Percentiles rank a stretch among this genome's conserved stretches.
Evolutionary conservation across 2,329 filamentous ascomycete species (phyloP).

Genomic region (Xylariaceae sp.): DNA sequence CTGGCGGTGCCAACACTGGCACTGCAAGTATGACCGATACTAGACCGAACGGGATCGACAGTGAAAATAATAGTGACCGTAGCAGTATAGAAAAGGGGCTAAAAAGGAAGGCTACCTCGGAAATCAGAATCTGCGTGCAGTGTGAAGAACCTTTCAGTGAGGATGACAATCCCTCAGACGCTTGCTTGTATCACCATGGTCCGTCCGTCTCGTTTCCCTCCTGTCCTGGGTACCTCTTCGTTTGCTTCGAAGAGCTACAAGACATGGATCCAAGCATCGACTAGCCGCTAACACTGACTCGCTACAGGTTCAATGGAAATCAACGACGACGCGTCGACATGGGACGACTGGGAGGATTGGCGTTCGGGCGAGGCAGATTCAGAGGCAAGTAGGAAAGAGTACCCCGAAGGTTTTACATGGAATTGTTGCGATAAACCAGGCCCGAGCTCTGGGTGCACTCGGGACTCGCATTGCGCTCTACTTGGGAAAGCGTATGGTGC

Average conservation of each 20-base stretch:
- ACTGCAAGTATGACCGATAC: background rate
- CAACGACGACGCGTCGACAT: background rate
- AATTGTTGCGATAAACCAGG: conserved; percentile 1
- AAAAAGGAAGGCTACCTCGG: conserved; percentile 3
- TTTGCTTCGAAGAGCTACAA: too few species aligned
- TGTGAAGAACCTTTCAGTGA: conserved; percentile 11
- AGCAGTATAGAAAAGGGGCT: background rate
- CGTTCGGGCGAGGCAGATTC: background rate
- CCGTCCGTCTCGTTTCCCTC: too few species aligned
- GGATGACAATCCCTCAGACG: conserved; percentile 1
- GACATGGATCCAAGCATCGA: too few species aligned
- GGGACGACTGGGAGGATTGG: conserved; percentile 5
- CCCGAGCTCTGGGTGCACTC: background rate
- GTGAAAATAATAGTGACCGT: background rate
- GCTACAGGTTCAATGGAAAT: background rate
- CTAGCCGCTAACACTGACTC: background rate
- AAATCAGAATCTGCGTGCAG: conserved; percentile 3
- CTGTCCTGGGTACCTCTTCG: too few species aligned
- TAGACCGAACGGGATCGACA: background rate
- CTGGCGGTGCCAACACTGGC: background rate
- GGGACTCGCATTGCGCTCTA: background rate
- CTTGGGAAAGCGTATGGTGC: background rate
- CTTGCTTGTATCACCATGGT: conserved; percentile 12
- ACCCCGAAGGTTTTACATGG: conserved; percentile 11
- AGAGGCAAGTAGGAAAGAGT: background rate